A percentile compares a stretch with the other conserved stretches of the same genome.
Evolutionary conservation across 306 rosid species (phyloP).

Genomic region (Hippophae tibetana): DNA sequence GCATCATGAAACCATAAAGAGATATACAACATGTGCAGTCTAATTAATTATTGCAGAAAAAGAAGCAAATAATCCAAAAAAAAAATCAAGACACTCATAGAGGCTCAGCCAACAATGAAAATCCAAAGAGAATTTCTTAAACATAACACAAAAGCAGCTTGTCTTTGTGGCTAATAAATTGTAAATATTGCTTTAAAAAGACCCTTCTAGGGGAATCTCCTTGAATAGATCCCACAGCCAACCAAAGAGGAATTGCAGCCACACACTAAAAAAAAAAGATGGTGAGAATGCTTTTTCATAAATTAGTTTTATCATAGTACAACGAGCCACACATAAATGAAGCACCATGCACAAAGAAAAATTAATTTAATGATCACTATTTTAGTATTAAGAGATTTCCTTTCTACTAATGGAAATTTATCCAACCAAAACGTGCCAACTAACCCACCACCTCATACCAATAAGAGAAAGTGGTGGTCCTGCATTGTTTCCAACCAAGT

Average conservation of each 20-base stretch:
- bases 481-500: background rate
- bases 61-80: slow-evolving; percentile 19
- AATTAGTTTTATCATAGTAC: slow-evolving; percentile 7
- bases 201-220: slow-evolving; percentile 18
- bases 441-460: slow-evolving; percentile 18
- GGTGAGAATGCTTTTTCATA: slow-evolving; percentile 16
- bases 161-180: slow-evolving; percentile 15
- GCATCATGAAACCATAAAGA: too few relatives aligned
- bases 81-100: slow-evolving; percentile 22
- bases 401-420: slow-evolving; percentile 36
- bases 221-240: background rate
- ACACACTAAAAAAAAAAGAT: slow-evolving; percentile 6
- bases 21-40: slow-evolving; percentile 4
- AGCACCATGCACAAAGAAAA: slow-evolving; percentile 15
- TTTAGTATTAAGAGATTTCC: slow-evolving; percentile 9
- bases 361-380: background rate
- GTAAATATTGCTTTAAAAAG: slow-evolving; percentile 9
- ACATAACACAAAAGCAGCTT: slow-evolving; percentile 15
- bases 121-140: slow-evolving; percentile 15
- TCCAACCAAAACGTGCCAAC: slow-evolving; percentile 16
- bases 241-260: too few relatives aligned
- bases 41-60: slow-evolving; percentile 25
- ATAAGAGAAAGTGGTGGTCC: slow-evolving; percentile 26
- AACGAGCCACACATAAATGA: slow-evolving; percentile 11
- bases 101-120: slow-evolving; percentile 24